phyloP scores from a whole-genome alignment of 768 basidiomycete species.

The Tylopilus subfusipes region DNA sequence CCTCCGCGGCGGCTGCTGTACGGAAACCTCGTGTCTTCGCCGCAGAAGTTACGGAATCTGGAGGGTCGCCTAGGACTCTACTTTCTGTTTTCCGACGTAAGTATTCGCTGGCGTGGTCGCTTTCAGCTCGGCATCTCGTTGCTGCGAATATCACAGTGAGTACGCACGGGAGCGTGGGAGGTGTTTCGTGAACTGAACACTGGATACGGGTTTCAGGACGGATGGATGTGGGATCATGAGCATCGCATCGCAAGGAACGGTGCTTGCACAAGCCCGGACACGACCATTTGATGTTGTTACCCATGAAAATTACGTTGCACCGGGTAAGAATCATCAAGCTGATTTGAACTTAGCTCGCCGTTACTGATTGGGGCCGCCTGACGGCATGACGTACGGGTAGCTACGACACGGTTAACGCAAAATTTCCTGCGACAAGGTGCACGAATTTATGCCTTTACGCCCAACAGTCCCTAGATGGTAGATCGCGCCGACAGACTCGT shows the following conservation, averaged over 20 bases:
- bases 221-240: conserved; percentile 50
- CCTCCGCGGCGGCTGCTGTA: conserved; percentile 64
- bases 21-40: conserved; percentile 80
- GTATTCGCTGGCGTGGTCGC: conserved; percentile 71
- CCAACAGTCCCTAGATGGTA: conserved; percentile 34
- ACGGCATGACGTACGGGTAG: conserved; percentile 25
- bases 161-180: conserved; percentile 17
- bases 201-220: conserved; percentile 33
- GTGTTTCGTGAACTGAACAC: conserved; percentile 12
- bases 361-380: conserved; percentile 15
- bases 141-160: conserved; percentile 73
- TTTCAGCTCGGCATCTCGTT: conserved; percentile 75
- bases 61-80: conserved; percentile 80
- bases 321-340: conserved; percentile 51
- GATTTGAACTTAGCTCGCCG: conserved; percentile 14
- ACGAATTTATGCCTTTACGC: conserved; percentile 51
- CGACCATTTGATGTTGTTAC: conserved; percentile 75
- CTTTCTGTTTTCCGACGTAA: conserved; percentile 90
- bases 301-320: conserved; percentile 70
- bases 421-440: conserved; percentile 58
- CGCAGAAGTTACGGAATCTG: conserved; percentile 75
- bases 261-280: conserved; percentile 71
- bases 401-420: conserved; percentile 51
- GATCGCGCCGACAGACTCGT: conserved; percentile 11
- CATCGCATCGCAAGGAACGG: conserved; percentile 55